phyloP scores from a whole-genome alignment of 108 stramenopile genomes.

The Nitzschia putrida region DNA sequence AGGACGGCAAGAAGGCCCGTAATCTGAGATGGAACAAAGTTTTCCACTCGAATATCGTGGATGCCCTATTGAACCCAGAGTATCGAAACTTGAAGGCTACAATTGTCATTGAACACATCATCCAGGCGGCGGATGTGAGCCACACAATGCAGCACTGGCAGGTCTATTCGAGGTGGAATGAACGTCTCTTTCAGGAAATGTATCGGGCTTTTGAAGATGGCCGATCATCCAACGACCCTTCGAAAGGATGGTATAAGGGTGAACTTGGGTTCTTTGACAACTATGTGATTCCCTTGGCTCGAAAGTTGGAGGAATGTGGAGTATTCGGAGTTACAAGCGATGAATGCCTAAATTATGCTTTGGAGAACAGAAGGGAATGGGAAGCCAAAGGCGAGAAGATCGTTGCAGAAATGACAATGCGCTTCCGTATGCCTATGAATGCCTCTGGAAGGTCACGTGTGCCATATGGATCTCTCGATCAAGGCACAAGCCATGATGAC shows the following conservation, averaged over 20 bases:
- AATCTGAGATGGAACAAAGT: conserved; percentile 51
- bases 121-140: conserved; percentile 37
- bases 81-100: conserved; percentile 36
- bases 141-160: conserved; percentile 35
- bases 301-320: conserved; percentile 27
- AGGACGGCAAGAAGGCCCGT: conserved; percentile 23
- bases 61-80: neutral
- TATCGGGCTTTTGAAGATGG: conserved; percentile 26
- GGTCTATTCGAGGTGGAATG: conserved; percentile 36
- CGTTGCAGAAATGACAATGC: conserved; percentile 12
- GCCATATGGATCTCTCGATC: too few relatives aligned
- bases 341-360: conserved; percentile 25
- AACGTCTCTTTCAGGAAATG: conserved; percentile 25
- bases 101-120: conserved; percentile 50
- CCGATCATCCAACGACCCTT: conserved; percentile 24
- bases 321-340: conserved; percentile 27
- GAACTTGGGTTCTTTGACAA: conserved; percentile 36
- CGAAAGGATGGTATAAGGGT: conserved; percentile 35
- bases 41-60: conserved; percentile 25
- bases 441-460: too few relatives aligned
- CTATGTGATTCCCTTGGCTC: conserved; percentile 27
- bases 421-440: neutral
- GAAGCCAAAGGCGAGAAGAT: conserved; percentile 19
- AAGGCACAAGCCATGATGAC: too few relatives aligned
- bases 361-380: conserved; percentile 27